Percentiles rank a stretch among this genome's conserved stretches.
Evolutionary conservation across 345 rosid species (phyloP).

Genomic region (Pistacia atlantica): DNA sequence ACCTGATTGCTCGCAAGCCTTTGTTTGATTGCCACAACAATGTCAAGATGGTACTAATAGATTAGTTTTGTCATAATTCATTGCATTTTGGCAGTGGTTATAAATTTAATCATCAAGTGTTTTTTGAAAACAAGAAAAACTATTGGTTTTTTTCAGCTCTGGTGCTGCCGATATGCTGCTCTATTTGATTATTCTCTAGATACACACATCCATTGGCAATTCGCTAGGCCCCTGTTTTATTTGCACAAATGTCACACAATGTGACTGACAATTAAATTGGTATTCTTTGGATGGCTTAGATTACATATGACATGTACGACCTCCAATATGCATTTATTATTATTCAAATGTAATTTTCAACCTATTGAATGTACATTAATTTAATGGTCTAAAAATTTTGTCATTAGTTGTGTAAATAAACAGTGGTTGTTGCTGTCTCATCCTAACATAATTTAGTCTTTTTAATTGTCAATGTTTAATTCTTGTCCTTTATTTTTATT

Average conservation of each 20-base stretch:
- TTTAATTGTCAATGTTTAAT: background rate
- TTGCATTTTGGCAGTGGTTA: background rate
- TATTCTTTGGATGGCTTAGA: background rate
- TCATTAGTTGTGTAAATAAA: no score
- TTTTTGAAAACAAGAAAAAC: background rate
- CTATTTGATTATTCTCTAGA: no score
- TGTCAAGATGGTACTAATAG: slow-evolving; percentile 79
- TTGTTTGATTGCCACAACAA: slow-evolving; percentile 94
- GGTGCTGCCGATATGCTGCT: no score
- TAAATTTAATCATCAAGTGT: background rate
- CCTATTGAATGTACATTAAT: background rate
- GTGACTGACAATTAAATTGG: background rate
- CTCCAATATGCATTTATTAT: background rate
- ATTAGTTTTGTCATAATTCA: slow-evolving; percentile 12
- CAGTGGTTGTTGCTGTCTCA: background rate
- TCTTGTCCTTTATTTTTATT: background rate
- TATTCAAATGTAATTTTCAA: background rate
- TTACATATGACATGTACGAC: background rate
- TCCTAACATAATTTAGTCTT: background rate
- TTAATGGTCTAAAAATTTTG: background rate
- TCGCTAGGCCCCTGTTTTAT: background rate
- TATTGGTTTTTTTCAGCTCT: no score
- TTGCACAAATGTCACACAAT: background rate
- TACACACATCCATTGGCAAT: no score
- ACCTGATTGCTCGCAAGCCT: slow-evolving; percentile 86